Evolutionary conservation across 345 rosid genomes (phyloP), one percentile per base, ranked within the genome.

Genomic region (Litchi chinensis): DNA sequence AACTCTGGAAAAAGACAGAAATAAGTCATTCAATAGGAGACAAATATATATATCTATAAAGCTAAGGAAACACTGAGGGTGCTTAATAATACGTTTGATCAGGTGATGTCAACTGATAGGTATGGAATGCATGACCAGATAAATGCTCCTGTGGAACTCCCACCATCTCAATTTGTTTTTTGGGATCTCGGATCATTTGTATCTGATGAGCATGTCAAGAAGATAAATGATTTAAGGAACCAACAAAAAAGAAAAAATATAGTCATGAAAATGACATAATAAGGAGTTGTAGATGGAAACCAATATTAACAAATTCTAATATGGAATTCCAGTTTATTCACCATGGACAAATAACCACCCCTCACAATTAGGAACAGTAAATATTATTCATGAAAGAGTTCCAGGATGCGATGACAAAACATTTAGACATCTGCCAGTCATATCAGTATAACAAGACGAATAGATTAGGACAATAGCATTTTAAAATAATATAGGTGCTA

Each of bases 111-210:
- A 96, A 90, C 84, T 91, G 97, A 83, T 93, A 94, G 84, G 91
- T 82, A 83, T 93, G 99, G 84, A 93, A 96, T 65, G 99, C 99
- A 28, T 96, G 99, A 72, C 99, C 97, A 75, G 88, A 21, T 73
- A 96, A 85, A 84, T 88, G 83, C 77, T 96, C 99, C 79, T 96
- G 92, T 0, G 97, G 97, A 81, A 96, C 97, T 67, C 98, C 99
- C 21, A 94, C 95, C 93, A 91, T 90, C 84, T 93, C 97, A n/a
- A 88, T 13, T 81, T 96, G 99, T 78, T 88, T 89, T 77, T 78
- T 81, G 73, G 99, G 93, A 77, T 96, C 97, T 16, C 97, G 86
- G 70, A 94, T 90, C 97, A 92, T 85, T 87, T 91, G 91, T 79
- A 94, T 87, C 98, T 95, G 84, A 69, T 32, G 37, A 69, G 56